These are phyloP conservation scores for Colletotrichum spaethianum DNA, from an alignment of 2,329 filamentous ascomycete species.

Conservation along the genomic window DNA sequence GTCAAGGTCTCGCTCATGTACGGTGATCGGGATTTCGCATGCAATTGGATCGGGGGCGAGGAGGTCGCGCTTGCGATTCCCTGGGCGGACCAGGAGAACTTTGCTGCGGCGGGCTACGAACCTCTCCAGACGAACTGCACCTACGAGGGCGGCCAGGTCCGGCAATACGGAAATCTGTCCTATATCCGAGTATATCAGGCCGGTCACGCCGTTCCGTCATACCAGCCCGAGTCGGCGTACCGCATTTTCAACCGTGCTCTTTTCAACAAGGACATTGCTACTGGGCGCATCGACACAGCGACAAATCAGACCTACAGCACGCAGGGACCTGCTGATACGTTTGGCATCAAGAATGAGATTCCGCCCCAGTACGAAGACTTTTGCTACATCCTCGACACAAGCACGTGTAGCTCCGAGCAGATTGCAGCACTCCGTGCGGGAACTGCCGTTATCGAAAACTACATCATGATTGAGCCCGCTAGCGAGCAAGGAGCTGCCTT, in stretches of 20 bases:
- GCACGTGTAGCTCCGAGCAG: conserved; percentile 60
- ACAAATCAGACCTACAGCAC: conserved; percentile 41
- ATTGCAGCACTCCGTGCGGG: conserved; percentile 64
- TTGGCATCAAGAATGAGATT: conserved; percentile 42
- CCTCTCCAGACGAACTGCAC: conserved; percentile 71
- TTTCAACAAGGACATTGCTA: conserved; percentile 44
- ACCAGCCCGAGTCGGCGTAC: conserved; percentile 62
- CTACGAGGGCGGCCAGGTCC: conserved; percentile 74
- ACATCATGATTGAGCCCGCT: conserved; percentile 32
- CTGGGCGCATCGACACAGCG: conserved; percentile 43
- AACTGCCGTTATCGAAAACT: conserved; percentile 63
- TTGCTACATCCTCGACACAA: conserved; percentile 45
- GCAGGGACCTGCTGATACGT: conserved; percentile 42
- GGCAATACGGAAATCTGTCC: conserved; percentile 77
- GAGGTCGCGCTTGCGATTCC: conserved; percentile 61
- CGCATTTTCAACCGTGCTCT: conserved; percentile 64
- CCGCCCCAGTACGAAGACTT: conserved; percentile 44
- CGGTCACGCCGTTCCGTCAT: conserved; percentile 69
- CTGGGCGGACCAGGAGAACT: conserved; percentile 40
- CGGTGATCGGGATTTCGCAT: conserved; percentile 64
- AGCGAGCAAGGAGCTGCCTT: not conserved
- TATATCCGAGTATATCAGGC: conserved; percentile 72
- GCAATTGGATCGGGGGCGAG: conserved; percentile 69
- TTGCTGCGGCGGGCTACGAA: conserved; percentile 69
- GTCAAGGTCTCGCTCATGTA: conserved; percentile 75